Base-by-base conservation (phyloP, 225 moss, liverwort and hornwort species). In the Lunularia cruciata region DNA sequence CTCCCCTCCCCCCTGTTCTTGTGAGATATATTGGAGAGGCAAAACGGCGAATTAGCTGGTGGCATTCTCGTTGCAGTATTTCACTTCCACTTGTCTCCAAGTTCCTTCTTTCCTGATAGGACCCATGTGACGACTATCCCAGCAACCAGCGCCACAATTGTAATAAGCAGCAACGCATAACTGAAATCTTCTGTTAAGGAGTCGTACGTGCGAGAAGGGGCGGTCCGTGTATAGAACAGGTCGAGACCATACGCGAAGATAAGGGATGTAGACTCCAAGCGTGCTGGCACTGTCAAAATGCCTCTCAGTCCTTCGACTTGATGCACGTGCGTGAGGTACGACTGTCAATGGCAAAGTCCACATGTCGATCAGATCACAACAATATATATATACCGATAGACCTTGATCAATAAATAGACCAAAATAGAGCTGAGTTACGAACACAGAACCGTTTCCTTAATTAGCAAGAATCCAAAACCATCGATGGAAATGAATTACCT, bases 181-280 rank as follows among this genome's bases (percentile, higher is more conserved):
- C 85, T 98, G 66, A 93, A 98, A 27, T 98, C 93, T 75, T 98
- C 96, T 68, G 93, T 98, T 58, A 98, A 77, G 16, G 96, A 93
- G 65, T 98, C 93, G 0, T 98, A 98, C 31, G 77, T 89, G 63
- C 87, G 87, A 60, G 93, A 98, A 32, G 96, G 93, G 56, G 93
- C 93, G 13, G 93, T 89, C 61, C 78, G 86, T 5, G 93, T 98
- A 48, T 81, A 93, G 76, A 93, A 98, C 47, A 98, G 77, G 65
- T 98, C 96, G 7, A 89, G 78, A 61, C 93, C 91, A 35, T 89
- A 91, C 27, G 86, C 89, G 60, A 98, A 98, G 14, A 98, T 89
- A 48, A 93, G 89, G 30, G 85, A 98, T 61, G 93, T 81, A 36
- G 96, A 98, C 70, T 98, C 96, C 76, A 98, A 70, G 42, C 77